Evolutionary conservation across 2,329 filamentous ascomycete genomes (phyloP).

Genomic region (Cladophialophora chaetospira): DNA sequence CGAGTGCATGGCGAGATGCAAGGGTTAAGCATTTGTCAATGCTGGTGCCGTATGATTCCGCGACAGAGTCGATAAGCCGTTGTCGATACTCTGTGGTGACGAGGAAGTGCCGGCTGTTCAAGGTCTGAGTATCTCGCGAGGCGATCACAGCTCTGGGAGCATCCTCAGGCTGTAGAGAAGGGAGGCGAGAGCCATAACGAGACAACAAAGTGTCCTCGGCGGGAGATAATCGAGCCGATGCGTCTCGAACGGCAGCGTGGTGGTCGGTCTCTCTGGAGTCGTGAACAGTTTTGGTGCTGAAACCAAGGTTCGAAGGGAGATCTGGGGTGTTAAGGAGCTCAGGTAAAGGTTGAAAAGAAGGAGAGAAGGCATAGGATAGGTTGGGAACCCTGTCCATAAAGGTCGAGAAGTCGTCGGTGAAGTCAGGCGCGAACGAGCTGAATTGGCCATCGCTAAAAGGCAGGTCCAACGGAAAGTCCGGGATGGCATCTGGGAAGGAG

Average conservation of each 20-base stretch:
- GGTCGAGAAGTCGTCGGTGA: background rate
- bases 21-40: conserved; percentile 20
- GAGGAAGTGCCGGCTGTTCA: conserved; percentile 27
- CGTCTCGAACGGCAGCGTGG: background rate
- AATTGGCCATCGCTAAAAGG: background rate
- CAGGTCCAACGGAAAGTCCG: background rate
- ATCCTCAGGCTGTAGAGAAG: conserved; percentile 42
- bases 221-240: too few relatives aligned
- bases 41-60: conserved; percentile 14
- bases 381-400: conserved; percentile 13
- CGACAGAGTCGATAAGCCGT: conserved; percentile 22
- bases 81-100: conserved; percentile 39
- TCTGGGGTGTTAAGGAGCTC: conserved; percentile 44
- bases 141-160: background rate
- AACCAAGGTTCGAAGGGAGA: conserved; percentile 33
- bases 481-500: background rate
- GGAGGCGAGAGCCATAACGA: conserved; percentile 43
- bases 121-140: background rate
- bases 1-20: background rate
- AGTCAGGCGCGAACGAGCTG: background rate
- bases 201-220: conserved; percentile 38
- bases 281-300: background rate
- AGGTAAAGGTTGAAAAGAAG: conserved; percentile 43
- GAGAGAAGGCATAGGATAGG: conserved; percentile 1
- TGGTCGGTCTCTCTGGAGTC: background rate